Evolutionary conservation across 306 rosid genomes (phyloP), one percentile per base, ranked within the genome.

Genomic region (Vigna angularis): DNA sequence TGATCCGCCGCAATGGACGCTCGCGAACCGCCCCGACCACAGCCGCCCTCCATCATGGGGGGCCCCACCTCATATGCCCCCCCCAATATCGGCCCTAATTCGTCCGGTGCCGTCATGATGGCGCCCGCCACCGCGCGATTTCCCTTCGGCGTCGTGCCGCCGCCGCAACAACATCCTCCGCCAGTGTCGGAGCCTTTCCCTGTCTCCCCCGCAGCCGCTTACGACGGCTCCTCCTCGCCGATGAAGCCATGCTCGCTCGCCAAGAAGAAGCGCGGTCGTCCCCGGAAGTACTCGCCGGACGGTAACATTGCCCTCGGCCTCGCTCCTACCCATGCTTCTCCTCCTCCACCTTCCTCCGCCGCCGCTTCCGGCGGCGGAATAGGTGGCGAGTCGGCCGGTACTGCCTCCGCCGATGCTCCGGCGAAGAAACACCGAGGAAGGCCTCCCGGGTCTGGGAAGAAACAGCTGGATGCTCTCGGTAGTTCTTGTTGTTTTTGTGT

Each of bases 181-280:
- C 81, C 55, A 4, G 85, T 83, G 8, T 69, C 89, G 55, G 97
- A 92, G 30, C 79, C 92, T 14, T 69, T 86, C 68, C 44, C 70
- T 51, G 53, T 51, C 52, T 69, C 85, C 64, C 44, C 70, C 47
- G 53, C 59, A 24, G 40, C 61, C 32, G 85, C 91, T 0, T 93
- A 83, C 75, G 97, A 92, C 17, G 92, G 96, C 55, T 51, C 95
- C 34, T 75, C 89, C 11, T 72, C 86, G 38, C 83, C 85, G 26
- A 16, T 86, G 80, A 82, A 85, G 76, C 76, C 93, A 3, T 83
- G 87, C 0, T 87, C 82, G 10, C 86, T 89, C 22, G 83, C 77
- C 3, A 94, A 92, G 92, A 94, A 91, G 85, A 94, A 89, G 90
- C 85, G 98, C 3, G 98, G 98, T 17, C 85, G 98, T 42, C 98